Conservation (phyloP, 768 basidiomycete species). For the Lentinus brumalis region DNA sequence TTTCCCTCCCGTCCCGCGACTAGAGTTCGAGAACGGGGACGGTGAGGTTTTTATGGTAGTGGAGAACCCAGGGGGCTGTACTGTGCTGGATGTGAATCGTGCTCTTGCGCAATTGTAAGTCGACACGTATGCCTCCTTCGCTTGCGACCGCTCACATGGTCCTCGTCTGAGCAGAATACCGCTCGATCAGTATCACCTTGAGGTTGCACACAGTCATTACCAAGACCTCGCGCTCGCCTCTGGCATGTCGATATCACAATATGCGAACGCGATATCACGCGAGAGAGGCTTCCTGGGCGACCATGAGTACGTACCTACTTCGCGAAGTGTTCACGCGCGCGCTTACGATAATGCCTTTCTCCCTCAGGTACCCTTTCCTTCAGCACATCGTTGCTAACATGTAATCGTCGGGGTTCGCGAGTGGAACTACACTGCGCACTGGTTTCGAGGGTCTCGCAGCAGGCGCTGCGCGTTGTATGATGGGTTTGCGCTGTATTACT, state of each 20-base stretch:
- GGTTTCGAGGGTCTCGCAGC: background rate
- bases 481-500: background rate
- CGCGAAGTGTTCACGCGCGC: background rate
- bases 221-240: constrained; percentile 25
- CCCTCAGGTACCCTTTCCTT: constrained; percentile 18
- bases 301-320: constrained; percentile 23
- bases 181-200: constrained; percentile 16
- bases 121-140: background rate
- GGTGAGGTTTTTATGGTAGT: constrained; percentile 24
- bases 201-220: constrained; percentile 24
- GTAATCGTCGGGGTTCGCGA: background rate
- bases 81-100: constrained; percentile 29
- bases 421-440: background rate
- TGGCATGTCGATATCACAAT: constrained; percentile 19
- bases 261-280: constrained; percentile 14
- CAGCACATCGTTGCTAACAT: constrained; percentile 20
- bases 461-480: background rate
- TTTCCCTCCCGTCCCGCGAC: constrained; percentile 25
- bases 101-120: constrained; percentile 26
- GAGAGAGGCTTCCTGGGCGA: constrained; percentile 27
- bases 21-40: constrained; percentile 23
- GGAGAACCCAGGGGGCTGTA: constrained; percentile 27
- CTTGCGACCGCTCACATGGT: background rate
- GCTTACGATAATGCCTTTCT: background rate
- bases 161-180: constrained; percentile 15